Evolutionary conservation across 2,329 filamentous ascomycete genomes (phyloP).

Genomic region (Pseudogymnoascus sp.): DNA sequence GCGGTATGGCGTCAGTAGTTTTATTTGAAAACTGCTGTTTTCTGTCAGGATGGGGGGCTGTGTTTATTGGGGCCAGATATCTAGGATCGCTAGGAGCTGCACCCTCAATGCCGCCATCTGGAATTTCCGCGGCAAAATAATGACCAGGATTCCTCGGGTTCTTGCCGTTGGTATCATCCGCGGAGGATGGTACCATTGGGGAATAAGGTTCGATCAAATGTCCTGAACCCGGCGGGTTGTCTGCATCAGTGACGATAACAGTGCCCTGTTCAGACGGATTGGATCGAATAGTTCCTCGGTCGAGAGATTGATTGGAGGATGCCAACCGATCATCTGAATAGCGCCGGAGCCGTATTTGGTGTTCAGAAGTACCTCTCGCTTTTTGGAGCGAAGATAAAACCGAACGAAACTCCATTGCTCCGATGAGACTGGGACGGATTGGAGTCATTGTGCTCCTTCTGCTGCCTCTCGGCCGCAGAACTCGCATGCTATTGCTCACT

Average conservation of each 20-base stretch:
- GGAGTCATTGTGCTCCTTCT: conserved; percentile 69
- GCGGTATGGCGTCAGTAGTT: conserved; percentile 23
- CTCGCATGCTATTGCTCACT: conserved; percentile 85
- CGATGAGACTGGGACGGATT: conserved; percentile 86
- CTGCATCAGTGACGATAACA: conserved; percentile 36
- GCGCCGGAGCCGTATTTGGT: conserved; percentile 58
- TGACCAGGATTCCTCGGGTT: conserved; percentile 19
- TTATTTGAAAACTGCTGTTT: conserved; percentile 19
- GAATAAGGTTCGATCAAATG: conserved; percentile 6
- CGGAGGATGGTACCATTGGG: conserved; percentile 21
- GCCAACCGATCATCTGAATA: conserved; percentile 55
- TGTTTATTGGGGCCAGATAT: not conserved
- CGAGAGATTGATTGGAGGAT: conserved; percentile 16
- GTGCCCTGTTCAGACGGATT: not conserved
- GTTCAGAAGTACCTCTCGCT: conserved; percentile 65
- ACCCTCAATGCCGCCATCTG: conserved; percentile 28
- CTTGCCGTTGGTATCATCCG: conserved; percentile 19
- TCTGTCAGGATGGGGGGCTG: conserved; percentile 16
- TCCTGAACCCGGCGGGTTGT: conserved; percentile 23
- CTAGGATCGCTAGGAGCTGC: conserved; percentile 29
- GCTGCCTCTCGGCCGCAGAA: conserved; percentile 58
- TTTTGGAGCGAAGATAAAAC: conserved; percentile 80
- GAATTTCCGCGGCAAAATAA: conserved; percentile 24
- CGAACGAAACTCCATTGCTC: conserved; percentile 86
- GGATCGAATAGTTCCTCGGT: not conserved